These are phyloP conservation scores for Ascochyta fabae DNA, from an alignment of 2,329 filamentous ascomycete genomes.

Conservation along the genomic window DNA sequence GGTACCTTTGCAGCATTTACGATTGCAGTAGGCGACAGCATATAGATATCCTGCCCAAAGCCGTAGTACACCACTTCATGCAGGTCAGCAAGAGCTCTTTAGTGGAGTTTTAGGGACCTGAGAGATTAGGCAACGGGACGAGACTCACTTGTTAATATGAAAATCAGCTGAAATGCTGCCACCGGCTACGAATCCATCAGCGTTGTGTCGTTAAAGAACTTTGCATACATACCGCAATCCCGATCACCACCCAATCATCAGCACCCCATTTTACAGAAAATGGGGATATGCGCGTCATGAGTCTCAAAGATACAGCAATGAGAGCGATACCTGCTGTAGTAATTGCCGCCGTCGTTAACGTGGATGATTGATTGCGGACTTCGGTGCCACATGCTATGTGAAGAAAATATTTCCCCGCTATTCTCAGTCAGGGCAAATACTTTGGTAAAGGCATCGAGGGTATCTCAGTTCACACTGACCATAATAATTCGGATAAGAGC, in stretches of 20 bases:
- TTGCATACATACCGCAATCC: not conserved
- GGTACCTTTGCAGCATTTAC: not conserved
- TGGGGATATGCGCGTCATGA: not conserved
- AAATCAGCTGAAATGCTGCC: not conserved
- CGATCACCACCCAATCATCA: not conserved
- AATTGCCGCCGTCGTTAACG: not conserved
- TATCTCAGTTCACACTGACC: not conserved
- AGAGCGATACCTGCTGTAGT: not conserved
- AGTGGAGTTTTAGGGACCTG: not conserved
- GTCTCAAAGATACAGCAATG: not conserved
- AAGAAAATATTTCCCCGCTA: not conserved
- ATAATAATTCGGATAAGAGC: not conserved
- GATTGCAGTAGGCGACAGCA: not conserved
- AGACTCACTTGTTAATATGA: not conserved
- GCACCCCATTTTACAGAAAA: not conserved
- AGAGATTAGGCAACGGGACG: not conserved
- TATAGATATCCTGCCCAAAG: slow-evolving; percentile 1
- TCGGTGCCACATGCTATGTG: not conserved
- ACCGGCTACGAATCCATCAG: not conserved
- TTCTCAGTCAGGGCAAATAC: not conserved
- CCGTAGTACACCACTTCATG: not conserved
- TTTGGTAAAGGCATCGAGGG: not conserved
- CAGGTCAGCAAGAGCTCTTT: not conserved
- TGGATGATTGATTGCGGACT: not conserved
- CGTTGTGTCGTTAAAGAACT: not conserved